Evolutionary conservation across 2,329 filamentous ascomycete genomes (phyloP).

Genomic region (Colletotrichum neosansevieriae): DNA sequence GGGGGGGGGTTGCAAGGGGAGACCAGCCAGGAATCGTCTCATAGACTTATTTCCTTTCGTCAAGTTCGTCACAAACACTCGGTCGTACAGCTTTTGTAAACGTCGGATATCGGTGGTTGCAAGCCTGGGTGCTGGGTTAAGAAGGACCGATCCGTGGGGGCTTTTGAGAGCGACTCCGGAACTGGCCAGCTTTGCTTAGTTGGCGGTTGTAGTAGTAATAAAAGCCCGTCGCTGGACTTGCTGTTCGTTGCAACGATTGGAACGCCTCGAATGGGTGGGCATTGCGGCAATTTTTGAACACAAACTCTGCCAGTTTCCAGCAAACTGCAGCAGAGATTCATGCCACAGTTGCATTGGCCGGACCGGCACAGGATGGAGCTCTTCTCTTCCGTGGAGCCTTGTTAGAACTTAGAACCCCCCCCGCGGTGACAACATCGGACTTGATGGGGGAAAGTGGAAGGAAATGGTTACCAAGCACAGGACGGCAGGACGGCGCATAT

Average conservation of each 20-base stretch:
- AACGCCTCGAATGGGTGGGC: slow-evolving; percentile 36
- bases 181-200: slow-evolving; percentile 6
- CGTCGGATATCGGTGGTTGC: not conserved
- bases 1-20: not conserved
- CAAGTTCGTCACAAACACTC: not conserved
- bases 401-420: not conserved
- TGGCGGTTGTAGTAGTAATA: slow-evolving; percentile 27
- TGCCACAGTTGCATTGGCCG: slow-evolving; percentile 38
- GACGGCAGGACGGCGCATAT: slow-evolving; percentile 21
- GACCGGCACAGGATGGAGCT: slow-evolving; percentile 34
- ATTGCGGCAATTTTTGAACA: slow-evolving; percentile 38
- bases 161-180: slow-evolving; percentile 30
- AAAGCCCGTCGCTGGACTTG: slow-evolving; percentile 5
- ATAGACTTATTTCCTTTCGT: not conserved
- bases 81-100: not conserved
- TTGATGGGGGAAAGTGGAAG: slow-evolving; percentile 17
- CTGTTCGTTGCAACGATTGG: slow-evolving; percentile 34
- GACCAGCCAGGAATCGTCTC: slow-evolving; percentile 23
- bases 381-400: slow-evolving; percentile 21
- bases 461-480: slow-evolving; percentile 18
- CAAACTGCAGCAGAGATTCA: slow-evolving; percentile 33
- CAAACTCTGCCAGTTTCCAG: slow-evolving; percentile 34
- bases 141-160: slow-evolving; percentile 31
- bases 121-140: slow-evolving; percentile 9
- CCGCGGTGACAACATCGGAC: slow-evolving; percentile 29